Percentiles rank a stretch among this genome's conserved stretches.
These are phyloP conservation scores for barrel medic (Medicago truncatula) DNA, from an alignment of 306 rosid genomes.

Conservation along the genomic window MtrunA17r5.0-ANR NC_053042.1:5737001-5737500, in stretches of 20 bases:
- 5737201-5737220: conserved; percentile 19
- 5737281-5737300: no score
- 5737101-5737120: neutral
- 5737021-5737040: conserved; percentile 63
- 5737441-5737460: no score
- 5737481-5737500: no score
- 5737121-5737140: conserved; percentile 4
- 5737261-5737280: no score
- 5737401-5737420: no score
- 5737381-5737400: neutral
- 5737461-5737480: no score
- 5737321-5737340: no score
- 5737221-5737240: conserved; percentile 12
- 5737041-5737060: conserved; percentile 40
- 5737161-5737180: conserved; percentile 17
- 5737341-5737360: no score
- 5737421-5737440: no score
- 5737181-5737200: neutral
- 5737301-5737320: no score
- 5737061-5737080: conserved; percentile 7
- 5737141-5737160: conserved; percentile 3
- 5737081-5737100: conserved; percentile 53
- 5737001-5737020: conserved; percentile 38
- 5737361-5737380: no score
- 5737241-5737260: neutral